phyloP scores from a whole-genome alignment of 2,329 filamentous ascomycete species.

The Sporothrix luriei region DNA sequence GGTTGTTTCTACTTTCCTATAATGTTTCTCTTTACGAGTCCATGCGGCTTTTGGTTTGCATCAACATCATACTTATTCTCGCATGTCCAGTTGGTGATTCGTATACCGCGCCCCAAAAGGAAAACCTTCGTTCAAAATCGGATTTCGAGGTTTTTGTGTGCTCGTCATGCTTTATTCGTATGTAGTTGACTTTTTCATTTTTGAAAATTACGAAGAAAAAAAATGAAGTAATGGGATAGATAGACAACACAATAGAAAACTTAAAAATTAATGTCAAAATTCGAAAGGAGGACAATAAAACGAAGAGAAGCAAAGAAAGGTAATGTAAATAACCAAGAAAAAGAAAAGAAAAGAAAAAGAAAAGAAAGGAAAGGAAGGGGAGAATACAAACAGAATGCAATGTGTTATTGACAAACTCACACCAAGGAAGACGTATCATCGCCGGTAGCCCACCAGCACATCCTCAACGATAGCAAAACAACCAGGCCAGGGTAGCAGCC shows the following conservation, averaged over 20 bases:
- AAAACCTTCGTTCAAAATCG: not conserved
- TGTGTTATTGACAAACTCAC: not conserved
- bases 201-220: not conserved
- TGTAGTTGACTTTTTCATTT: not conserved
- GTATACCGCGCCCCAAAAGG: not conserved
- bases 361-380: not conserved
- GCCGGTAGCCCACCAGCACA: no score
- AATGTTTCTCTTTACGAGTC: not conserved
- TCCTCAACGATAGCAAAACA: not conserved
- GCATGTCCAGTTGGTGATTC: no score
- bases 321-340: no score
- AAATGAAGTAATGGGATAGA: no score
- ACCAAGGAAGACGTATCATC: no score
- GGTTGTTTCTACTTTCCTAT: not conserved
- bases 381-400: not conserved
- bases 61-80: not conserved
- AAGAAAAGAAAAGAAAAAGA: not conserved
- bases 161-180: not conserved
- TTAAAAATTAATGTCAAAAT: not conserved
- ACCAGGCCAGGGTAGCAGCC: not conserved
- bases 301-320: not conserved
- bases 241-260: not conserved
- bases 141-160: not conserved
- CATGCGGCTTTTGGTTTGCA: not conserved
- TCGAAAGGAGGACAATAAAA: not conserved